Base-by-base conservation (phyloP, 495 filamentous ascomycete genomes). In the Penicillium atrosanguineum region DNA sequence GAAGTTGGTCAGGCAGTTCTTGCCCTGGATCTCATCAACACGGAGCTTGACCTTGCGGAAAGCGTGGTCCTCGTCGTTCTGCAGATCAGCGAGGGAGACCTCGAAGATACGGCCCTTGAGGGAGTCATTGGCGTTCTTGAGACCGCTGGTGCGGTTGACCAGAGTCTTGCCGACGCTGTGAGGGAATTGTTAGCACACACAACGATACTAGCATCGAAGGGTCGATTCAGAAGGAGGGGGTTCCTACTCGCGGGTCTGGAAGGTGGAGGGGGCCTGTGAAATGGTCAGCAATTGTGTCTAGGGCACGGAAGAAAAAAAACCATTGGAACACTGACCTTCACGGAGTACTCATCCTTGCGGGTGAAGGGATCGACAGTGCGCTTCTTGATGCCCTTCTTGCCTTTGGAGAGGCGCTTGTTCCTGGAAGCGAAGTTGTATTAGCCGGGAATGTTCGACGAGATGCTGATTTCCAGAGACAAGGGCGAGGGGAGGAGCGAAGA, bases 361-460 rank as follows among this genome's bases (percentile, higher is more conserved):
- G 91, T 80, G 81, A 98, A 98, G 63, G 94, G 95, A 74, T 98
- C 94, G 71, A 90, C 86, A 52, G 89, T 86, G 79, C 89, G 92
- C 94, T 98, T 98, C 90, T 98, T 98, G 69, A 98, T 85, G 74
- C 94, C 94, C 86, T 98, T 98, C 90, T 98, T 98, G 82, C 94
- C 95, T 83, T 98, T 98, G 46, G 94, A 97, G 81, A 98, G 85
- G 77, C 94, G 89, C 90, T 98, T 97, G 84, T 98, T 98, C 88
- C 95, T 98, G 69, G 15, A 29, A 56, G 49, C 57, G 28, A 26
- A 64, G 67, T 21, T 61, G 64, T 38, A 49, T 64, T 52, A 60
- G 47, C 51, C 20, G 7, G 44, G 40, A 26, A 14, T 16, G 47
- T 48, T 48, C 45, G 42, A 38, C 31, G 43, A 26, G 12, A 29